Evolutionary conservation across 2,329 filamentous ascomycete species (phyloP).

Genomic region (Venturia effusa): DNA sequence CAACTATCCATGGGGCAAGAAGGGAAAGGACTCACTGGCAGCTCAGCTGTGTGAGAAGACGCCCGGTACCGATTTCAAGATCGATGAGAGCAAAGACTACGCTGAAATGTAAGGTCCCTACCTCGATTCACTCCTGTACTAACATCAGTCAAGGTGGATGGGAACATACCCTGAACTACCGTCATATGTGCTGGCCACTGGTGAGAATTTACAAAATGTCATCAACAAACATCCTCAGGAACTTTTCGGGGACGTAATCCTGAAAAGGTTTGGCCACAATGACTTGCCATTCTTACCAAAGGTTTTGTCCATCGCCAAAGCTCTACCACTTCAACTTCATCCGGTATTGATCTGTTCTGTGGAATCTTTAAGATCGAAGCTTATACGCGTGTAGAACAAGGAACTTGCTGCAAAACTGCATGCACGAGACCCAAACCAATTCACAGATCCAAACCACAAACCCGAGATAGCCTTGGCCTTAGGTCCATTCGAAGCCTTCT

Average conservation of each 20-base stretch:
- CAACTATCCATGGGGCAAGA: conserved; percentile 61
- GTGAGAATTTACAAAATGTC: conserved; percentile 53
- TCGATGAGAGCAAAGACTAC: conserved; percentile 55
- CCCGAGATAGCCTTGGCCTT: conserved; percentile 68
- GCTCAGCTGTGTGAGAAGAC: conserved; percentile 56
- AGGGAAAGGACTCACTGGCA: conserved; percentile 53
- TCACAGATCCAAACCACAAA: conserved; percentile 66
- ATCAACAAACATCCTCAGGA: conserved; percentile 50
- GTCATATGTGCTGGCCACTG: conserved; percentile 47
- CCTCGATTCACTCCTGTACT: neutral
- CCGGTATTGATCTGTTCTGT: too few relatives aligned
- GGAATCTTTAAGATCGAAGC: neutral
- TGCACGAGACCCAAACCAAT: conserved; percentile 51
- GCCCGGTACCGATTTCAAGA: conserved; percentile 49
- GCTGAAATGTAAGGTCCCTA: conserved; percentile 39
- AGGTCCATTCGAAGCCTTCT: conserved; percentile 63
- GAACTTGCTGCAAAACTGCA: conserved; percentile 54
- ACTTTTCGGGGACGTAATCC: conserved; percentile 51
- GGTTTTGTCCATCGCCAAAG: conserved; percentile 65
- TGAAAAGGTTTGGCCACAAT: conserved; percentile 47
- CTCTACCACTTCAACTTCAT: conserved; percentile 64
- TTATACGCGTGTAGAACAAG: conserved; percentile 39
- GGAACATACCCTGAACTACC: conserved; percentile 64
- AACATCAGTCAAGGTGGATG: conserved; percentile 47
- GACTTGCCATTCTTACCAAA: conserved; percentile 66